Conservation (phyloP, 306 rosid genomes). For the Ziziphus jujuba region DNA sequence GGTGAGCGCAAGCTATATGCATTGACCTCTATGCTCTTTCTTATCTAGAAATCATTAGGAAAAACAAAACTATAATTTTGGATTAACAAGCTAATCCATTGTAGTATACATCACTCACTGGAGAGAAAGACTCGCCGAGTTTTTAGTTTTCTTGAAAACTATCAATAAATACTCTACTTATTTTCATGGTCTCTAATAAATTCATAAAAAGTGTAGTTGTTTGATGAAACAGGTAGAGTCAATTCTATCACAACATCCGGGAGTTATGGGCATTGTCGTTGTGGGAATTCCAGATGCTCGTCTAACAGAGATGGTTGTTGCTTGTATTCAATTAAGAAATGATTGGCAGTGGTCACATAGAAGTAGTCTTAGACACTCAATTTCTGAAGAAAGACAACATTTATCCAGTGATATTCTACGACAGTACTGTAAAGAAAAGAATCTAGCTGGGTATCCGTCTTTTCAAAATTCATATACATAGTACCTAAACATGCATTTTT, state of each 20-base stretch:
- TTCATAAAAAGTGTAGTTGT: constrained; percentile 5
- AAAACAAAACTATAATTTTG: too few relatives aligned
- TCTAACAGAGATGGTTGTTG: constrained; percentile 64
- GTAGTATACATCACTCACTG: too few relatives aligned
- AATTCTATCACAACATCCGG: constrained; percentile 66
- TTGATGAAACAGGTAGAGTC: constrained; percentile 64
- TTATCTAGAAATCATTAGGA: too few relatives aligned
- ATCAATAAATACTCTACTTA: too few relatives aligned
- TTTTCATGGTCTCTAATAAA: too few relatives aligned
- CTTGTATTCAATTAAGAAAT: constrained; percentile 55
- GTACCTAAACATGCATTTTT: neutral
- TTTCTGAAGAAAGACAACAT: constrained; percentile 31
- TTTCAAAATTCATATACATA: neutral
- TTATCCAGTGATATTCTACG: constrained; percentile 51
- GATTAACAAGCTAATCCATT: too few relatives aligned
- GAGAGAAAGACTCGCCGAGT: too few relatives aligned
- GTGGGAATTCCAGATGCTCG: constrained; percentile 72
- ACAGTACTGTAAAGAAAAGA: constrained; percentile 44
- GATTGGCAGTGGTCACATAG: constrained; percentile 63
- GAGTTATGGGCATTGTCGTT: constrained; percentile 52
- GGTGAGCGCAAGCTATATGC: constrained; percentile 34
- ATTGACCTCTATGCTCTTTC: neutral
- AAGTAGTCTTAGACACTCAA: constrained; percentile 10
- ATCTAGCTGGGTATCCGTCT: constrained; percentile 61
- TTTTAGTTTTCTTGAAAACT: too few relatives aligned